A percentile compares a stretch with the other conserved stretches of the same genome.
Evolutionary conservation across 2,329 filamentous ascomycete species (phyloP).

Genomic region (Penicillium sp.): DNA sequence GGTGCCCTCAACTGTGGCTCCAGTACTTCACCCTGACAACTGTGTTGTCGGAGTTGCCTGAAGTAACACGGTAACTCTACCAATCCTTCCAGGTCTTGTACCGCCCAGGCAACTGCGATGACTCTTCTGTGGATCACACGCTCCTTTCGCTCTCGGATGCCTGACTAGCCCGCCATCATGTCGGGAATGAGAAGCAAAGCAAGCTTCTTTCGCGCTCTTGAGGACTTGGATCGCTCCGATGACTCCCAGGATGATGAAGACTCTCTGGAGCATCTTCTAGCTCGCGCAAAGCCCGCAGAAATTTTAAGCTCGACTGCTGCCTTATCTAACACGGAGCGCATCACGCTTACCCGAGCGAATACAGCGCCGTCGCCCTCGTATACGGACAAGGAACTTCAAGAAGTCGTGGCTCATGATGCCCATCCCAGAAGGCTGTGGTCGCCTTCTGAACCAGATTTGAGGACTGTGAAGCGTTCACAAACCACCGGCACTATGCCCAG

Average conservation of each 20-base stretch:
- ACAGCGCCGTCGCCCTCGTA: slow-evolving; percentile 18
- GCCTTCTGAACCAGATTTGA: not conserved
- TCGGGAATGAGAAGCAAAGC: slow-evolving; percentile 36
- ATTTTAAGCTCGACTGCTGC: slow-evolving; percentile 7
- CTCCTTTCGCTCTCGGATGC: slow-evolving; percentile 18
- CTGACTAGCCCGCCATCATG: slow-evolving; percentile 29
- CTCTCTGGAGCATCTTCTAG: slow-evolving; percentile 27
- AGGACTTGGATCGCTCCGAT: slow-evolving; percentile 40
- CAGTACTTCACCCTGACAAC: slow-evolving; percentile 13
- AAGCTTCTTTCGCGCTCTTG: slow-evolving; percentile 45
- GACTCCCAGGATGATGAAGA: slow-evolving; percentile 35
- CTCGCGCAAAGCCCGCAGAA: slow-evolving; percentile 10
- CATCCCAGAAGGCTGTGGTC: not conserved
- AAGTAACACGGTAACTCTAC: slow-evolving; percentile 6
- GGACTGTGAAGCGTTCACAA: slow-evolving; percentile 19
- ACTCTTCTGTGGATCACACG: slow-evolving; percentile 25
- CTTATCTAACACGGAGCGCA: slow-evolving; percentile 1
- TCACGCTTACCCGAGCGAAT: slow-evolving; percentile 18
- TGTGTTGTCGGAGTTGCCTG: slow-evolving; percentile 11
- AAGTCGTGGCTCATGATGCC: not conserved
- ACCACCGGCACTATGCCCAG: slow-evolving; percentile 26
- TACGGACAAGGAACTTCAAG: slow-evolving; percentile 2
- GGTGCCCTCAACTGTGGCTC: slow-evolving; percentile 28
- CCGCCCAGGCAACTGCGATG: slow-evolving; percentile 23
- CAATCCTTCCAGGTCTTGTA: not conserved